phyloP scores from a whole-genome alignment of 306 rosid species.

The Lotus japonicus region DNA sequence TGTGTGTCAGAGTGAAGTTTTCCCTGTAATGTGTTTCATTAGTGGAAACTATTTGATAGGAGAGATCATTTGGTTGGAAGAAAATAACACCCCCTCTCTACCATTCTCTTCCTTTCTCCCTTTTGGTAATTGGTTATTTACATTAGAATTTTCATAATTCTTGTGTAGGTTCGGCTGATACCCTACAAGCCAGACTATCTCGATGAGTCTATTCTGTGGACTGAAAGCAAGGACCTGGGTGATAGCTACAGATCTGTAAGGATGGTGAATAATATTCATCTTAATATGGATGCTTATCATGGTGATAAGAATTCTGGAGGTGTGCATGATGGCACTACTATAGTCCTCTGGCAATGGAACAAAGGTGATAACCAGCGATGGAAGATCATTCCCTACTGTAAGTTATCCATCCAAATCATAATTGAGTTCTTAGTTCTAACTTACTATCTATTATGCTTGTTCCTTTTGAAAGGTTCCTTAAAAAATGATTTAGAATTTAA shows the following conservation, averaged over 20 bases:
- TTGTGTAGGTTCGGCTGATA: constrained; percentile 56
- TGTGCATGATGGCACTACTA: constrained; percentile 67
- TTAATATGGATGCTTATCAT: constrained; percentile 73
- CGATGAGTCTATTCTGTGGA: constrained; percentile 79
- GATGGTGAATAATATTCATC: constrained; percentile 73
- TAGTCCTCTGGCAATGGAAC: constrained; percentile 79
- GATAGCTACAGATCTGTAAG: constrained; percentile 60
- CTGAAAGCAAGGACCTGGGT: constrained; percentile 63
- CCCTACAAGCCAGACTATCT: constrained; percentile 50
- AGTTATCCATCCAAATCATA: constrained; percentile 26
- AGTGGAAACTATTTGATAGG: not conserved
- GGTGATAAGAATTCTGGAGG: constrained; percentile 81
- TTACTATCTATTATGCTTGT: not conserved
- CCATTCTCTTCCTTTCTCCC: not conserved
- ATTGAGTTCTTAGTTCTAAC: not conserved
- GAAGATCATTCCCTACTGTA: constrained; percentile 65
- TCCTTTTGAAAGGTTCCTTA: not conserved
- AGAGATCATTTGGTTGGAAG: not conserved
- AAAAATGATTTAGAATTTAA: no score
- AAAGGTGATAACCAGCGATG: constrained; percentile 76
- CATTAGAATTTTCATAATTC: not conserved
- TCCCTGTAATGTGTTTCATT: not conserved
- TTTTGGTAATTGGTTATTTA: not conserved
- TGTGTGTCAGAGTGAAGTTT: not conserved
- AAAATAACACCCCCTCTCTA: not conserved